phyloP scores from a whole-genome alignment of 768 basidiomycete genomes.

The Scleroderma citrinum region DNA sequence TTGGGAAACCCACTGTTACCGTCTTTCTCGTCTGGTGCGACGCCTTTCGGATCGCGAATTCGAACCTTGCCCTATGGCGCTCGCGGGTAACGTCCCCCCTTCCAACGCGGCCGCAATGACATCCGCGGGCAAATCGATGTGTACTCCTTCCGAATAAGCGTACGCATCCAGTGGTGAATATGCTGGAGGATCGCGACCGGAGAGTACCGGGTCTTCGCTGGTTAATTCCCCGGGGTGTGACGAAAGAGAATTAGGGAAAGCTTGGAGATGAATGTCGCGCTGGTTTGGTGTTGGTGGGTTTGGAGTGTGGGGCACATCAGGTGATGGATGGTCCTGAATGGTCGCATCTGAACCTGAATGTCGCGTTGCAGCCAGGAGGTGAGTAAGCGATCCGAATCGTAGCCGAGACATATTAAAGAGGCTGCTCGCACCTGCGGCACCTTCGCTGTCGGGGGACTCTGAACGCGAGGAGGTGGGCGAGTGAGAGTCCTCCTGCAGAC shows the following conservation, averaged over 20 bases:
- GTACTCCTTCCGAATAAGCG: constrained; percentile 82
- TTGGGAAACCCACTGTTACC: constrained; percentile 13
- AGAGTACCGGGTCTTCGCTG: constrained; percentile 27
- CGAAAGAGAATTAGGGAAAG: constrained; percentile 37
- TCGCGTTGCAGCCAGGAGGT: constrained; percentile 52
- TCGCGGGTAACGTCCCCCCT: constrained; percentile 57
- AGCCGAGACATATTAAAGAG: constrained; percentile 71
- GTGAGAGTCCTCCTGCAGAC: constrained; percentile 20
- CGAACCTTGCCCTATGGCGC: constrained; percentile 45
- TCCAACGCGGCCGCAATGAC: constrained; percentile 87
- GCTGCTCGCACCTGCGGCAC: constrained; percentile 75
- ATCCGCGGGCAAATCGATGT: constrained; percentile 88
- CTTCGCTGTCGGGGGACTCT: constrained; percentile 47
- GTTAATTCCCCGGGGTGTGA: constrained; percentile 10
- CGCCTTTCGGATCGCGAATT: constrained; percentile 51
- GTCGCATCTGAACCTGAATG: constrained; percentile 61
- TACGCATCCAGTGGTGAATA: constrained; percentile 89
- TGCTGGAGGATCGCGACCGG: constrained; percentile 70
- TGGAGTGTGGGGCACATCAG: constrained; percentile 72
- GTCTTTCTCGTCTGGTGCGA: constrained; percentile 47
- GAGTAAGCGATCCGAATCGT: constrained; percentile 61
- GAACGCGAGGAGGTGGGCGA: constrained; percentile 45
- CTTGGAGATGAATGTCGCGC: constrained; percentile 76
- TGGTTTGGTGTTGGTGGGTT: constrained; percentile 84
- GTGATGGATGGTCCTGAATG: constrained; percentile 69